Percentiles rank a stretch among this genome's conserved stretches.
Evolutionary conservation across 352 stramenopile genomes (phyloP).

Genomic region (Peronospora destructor): DNA sequence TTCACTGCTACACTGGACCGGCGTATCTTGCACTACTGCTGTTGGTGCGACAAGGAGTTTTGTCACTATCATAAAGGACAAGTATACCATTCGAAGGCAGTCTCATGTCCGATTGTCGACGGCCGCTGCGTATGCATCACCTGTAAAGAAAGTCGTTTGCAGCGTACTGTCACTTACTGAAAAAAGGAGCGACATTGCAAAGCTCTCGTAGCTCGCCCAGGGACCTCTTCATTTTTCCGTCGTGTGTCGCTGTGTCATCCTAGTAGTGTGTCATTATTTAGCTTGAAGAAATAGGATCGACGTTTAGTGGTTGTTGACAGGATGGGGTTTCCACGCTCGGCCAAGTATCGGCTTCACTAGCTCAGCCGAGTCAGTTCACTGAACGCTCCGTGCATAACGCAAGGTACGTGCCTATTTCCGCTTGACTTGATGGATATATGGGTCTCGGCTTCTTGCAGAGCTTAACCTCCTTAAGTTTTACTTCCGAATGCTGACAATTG

Average conservation of each 20-base stretch:
- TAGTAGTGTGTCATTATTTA: constrained; percentile 2
- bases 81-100: constrained; percentile 68
- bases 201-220: neutral
- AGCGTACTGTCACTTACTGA: constrained; percentile 48
- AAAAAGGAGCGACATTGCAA: constrained; percentile 1
- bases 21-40: constrained; percentile 78
- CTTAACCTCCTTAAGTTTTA: too few species aligned
- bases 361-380: too few species aligned
- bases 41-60: constrained; percentile 69
- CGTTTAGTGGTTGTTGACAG: too few species aligned
- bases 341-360: constrained; percentile 26
- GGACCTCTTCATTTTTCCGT: constrained; percentile 12
- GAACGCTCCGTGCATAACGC: too few species aligned
- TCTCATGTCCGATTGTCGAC: constrained; percentile 74
- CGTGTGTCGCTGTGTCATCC: neutral
- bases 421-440: too few species aligned
- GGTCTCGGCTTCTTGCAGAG: too few species aligned
- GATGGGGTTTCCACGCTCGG: constrained; percentile 10
- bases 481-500: too few species aligned
- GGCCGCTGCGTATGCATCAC: constrained; percentile 65
- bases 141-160: constrained; percentile 60
- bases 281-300: constrained; percentile 4
- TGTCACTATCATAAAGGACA: constrained; percentile 80
- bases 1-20: constrained; percentile 60
- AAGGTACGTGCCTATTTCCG: too few species aligned